A percentile compares a stretch with the other conserved stretches of the same genome.
Conservation (phyloP, 169 alveolate species). For the Cryptosporidium sp. region DNA sequence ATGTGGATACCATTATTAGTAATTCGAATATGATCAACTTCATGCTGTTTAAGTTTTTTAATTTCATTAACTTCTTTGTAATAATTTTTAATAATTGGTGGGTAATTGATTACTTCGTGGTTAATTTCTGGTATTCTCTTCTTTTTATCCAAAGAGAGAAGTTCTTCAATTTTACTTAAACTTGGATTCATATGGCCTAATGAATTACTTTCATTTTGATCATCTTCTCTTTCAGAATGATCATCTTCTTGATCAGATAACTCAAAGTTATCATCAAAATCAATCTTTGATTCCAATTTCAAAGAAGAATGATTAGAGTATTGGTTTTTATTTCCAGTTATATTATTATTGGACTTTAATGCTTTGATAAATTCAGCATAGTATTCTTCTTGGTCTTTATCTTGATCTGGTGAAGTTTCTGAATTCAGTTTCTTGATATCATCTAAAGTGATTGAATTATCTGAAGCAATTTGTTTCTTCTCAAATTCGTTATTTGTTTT, state of each 20-base stretch:
- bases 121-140: slow-evolving; percentile 82
- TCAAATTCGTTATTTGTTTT: neutral
- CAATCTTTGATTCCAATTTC: neutral
- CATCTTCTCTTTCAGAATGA: neutral
- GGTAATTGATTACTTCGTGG: slow-evolving; percentile 86
- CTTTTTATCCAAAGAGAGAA: slow-evolving; percentile 19
- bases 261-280: neutral
- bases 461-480: neutral
- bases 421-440: slow-evolving; percentile 49
- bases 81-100: slow-evolving; percentile 88
- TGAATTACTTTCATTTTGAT: slow-evolving; percentile 19
- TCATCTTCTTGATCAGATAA: slow-evolving; percentile 13
- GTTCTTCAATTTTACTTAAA: slow-evolving; percentile 5
- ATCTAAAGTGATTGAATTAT: slow-evolving; percentile 36
- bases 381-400: slow-evolving; percentile 40
- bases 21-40: slow-evolving; percentile 89
- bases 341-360: slow-evolving; percentile 14
- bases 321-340: neutral
- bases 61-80: slow-evolving; percentile 90
- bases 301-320: neutral
- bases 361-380: slow-evolving; percentile 38
- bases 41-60: slow-evolving; percentile 89
- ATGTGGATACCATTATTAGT: slow-evolving; percentile 88
- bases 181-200: neutral
- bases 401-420: neutral